phyloP scores from a whole-genome alignment of 2,329 filamentous ascomycete genomes.

The Pyricularia pennisetigena region DNA sequence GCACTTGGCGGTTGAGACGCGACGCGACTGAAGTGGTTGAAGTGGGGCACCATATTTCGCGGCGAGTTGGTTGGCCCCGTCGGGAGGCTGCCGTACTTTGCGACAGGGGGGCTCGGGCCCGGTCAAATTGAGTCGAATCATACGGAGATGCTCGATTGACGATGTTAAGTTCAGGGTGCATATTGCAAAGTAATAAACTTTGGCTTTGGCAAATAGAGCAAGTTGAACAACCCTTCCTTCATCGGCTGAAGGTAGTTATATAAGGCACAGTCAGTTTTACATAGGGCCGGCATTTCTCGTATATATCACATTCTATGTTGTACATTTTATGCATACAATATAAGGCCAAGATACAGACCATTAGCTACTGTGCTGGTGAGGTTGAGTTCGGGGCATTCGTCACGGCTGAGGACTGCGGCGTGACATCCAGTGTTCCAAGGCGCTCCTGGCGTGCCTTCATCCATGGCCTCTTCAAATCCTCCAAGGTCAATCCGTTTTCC shows the following conservation, averaged over 20 bases:
- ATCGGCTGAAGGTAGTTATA: too few relatives aligned
- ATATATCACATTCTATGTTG: not conserved
- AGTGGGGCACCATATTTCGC: not conserved
- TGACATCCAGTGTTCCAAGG: conserved; percentile 35
- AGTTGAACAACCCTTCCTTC: too few relatives aligned
- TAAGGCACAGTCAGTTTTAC: not conserved
- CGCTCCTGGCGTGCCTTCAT: conserved; percentile 30
- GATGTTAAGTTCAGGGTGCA: not conserved
- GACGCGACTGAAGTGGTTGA: not conserved
- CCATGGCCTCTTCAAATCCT: conserved; percentile 73
- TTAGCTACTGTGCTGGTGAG: conserved; percentile 22
- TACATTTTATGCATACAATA: conserved; percentile 10
- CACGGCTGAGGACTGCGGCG: conserved; percentile 20
- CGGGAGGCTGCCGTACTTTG: not conserved
- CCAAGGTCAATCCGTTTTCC: conserved; percentile 67
- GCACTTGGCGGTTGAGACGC: not conserved
- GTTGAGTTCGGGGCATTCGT: conserved; percentile 21
- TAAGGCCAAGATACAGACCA: not conserved
- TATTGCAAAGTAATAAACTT: too few relatives aligned
- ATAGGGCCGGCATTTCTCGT: not conserved
- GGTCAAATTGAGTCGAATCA: not conserved
- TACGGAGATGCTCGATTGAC: not conserved
- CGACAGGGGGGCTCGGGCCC: too few relatives aligned
- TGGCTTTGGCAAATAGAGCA: too few relatives aligned
- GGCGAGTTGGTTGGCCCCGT: not conserved